Conservation (phyloP, 1,284 basidiomycete genomes). For the Apiotrichum montevideense region DNA sequence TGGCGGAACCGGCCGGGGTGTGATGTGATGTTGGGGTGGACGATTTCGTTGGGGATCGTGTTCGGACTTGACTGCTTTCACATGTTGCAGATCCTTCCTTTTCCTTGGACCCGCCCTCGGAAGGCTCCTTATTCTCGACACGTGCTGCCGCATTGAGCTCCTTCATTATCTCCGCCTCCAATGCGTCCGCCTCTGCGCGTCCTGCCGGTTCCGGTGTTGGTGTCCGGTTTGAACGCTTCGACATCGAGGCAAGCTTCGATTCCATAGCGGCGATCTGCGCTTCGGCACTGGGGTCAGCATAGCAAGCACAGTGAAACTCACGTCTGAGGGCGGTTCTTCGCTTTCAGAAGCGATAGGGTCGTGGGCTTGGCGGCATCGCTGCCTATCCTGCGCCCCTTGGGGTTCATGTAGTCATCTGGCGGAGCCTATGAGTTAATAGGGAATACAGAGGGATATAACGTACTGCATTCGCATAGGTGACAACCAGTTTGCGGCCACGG, state of each 20-base stretch:
- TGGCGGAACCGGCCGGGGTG: not conserved
- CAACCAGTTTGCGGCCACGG: conserved; percentile 76
- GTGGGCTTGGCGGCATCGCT: conserved; percentile 66
- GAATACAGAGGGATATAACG: not conserved
- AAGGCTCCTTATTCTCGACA: not conserved
- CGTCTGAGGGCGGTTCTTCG: conserved; percentile 58
- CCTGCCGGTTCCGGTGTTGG: conserved; percentile 13
- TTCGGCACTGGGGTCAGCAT: conserved; percentile 55
- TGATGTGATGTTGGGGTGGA: too few species aligned
- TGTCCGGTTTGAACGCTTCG: conserved; percentile 33
- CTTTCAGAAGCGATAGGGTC: conserved; percentile 79
- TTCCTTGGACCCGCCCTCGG: not conserved
- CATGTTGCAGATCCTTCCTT: too few species aligned
- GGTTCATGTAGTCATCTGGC: conserved; percentile 7
- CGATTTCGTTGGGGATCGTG: not conserved
- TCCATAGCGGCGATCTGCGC: conserved; percentile 93
- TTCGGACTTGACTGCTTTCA: not conserved
- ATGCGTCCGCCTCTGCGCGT: conserved; percentile 10
- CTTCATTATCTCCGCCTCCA: conserved; percentile 16
- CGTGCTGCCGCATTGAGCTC: conserved; percentile 17
- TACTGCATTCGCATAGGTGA: conserved; percentile 75
- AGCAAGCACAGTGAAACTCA: conserved; percentile 34
- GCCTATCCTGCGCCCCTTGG: conserved; percentile 5
- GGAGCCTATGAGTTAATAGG: conserved; percentile 10
- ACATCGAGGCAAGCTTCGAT: conserved; percentile 81